Conservation (phyloP, 495 filamentous ascomycete genomes). For the Aspergillus campestris region DNA sequence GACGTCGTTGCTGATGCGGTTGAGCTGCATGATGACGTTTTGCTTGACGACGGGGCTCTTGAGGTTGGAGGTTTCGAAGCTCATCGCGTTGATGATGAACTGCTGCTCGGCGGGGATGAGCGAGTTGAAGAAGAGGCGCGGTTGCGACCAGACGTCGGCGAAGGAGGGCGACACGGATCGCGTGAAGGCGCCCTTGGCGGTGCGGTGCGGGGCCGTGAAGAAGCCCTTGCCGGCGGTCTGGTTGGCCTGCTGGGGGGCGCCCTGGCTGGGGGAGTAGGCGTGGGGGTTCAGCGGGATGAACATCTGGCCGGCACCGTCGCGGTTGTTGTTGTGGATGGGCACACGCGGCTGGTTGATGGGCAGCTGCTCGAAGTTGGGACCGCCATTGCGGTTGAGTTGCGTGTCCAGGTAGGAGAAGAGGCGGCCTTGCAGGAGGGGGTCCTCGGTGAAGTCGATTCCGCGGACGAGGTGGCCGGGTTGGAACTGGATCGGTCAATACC, state of each 20-base stretch:
- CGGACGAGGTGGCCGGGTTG: slow-evolving; percentile 55
- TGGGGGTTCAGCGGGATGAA: slow-evolving; percentile 41
- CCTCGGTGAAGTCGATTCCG: slow-evolving; percentile 65
- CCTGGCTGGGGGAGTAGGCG: slow-evolving; percentile 56
- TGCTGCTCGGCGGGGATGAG: slow-evolving; percentile 62
- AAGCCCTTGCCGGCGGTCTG: slow-evolving; percentile 62
- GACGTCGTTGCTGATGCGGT: slow-evolving; percentile 60
- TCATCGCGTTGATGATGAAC: slow-evolving; percentile 68
- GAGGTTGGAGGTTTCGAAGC: slow-evolving; percentile 62
- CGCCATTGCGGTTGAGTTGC: slow-evolving; percentile 61
- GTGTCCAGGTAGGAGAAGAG: slow-evolving; percentile 72
- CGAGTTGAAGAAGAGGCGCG: slow-evolving; percentile 71
- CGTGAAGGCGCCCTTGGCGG: slow-evolving; percentile 43
- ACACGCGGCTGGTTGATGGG: slow-evolving; percentile 62
- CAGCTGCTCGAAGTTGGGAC: slow-evolving; percentile 68
- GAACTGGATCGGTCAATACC: slow-evolving; percentile 45
- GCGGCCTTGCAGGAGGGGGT: slow-evolving; percentile 66
- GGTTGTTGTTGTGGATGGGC: slow-evolving; percentile 68
- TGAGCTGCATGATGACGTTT: slow-evolving; percentile 63
- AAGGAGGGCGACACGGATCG: slow-evolving; percentile 58
- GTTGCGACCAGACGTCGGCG: slow-evolving; percentile 67
- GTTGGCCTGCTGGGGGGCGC: slow-evolving; percentile 60
- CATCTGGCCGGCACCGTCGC: slow-evolving; percentile 39
- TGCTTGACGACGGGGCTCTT: slow-evolving; percentile 41
- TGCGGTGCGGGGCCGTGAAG: slow-evolving; percentile 59